These are phyloP conservation scores for Aspergillus terreus DNA, from an alignment of 2,329 filamentous ascomycete genomes.

Conservation along the genomic window DNA sequence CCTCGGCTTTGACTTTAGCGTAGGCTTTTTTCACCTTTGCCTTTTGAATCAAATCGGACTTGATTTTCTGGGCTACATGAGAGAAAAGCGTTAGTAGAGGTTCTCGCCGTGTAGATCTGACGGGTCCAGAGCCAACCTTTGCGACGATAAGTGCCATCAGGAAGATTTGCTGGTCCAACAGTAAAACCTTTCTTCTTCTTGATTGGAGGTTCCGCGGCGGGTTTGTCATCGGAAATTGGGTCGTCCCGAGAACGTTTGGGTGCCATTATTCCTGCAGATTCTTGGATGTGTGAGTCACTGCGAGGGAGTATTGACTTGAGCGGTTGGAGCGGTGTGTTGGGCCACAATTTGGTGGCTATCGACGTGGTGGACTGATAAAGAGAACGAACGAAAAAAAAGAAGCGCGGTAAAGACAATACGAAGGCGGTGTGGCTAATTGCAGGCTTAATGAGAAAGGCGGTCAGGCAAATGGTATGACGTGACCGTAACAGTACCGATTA, in stretches of 20 bases:
- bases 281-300: slow-evolving; percentile 6
- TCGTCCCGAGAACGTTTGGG: slow-evolving; percentile 55
- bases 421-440: neutral
- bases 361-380: neutral
- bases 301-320: slow-evolving; percentile 4
- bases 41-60: slow-evolving; percentile 82
- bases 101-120: no score
- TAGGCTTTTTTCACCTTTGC: slow-evolving; percentile 92
- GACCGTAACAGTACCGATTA: neutral
- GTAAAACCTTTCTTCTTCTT: slow-evolving; percentile 71
- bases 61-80: slow-evolving; percentile 74
- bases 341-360: slow-evolving; percentile 3
- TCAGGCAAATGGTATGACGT: neutral
- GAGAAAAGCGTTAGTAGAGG: slow-evolving; percentile 3
- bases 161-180: slow-evolving; percentile 84
- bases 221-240: slow-evolving; percentile 45
- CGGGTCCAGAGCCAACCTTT: slow-evolving; percentile 53
- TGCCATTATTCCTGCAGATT: slow-evolving; percentile 32
- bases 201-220: slow-evolving; percentile 31
- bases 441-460: no score
- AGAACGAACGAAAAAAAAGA: neutral
- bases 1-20: slow-evolving; percentile 73
- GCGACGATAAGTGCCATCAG: slow-evolving; percentile 81
- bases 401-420: neutral
- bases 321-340: slow-evolving; percentile 5